Evolutionary conservation across 352 stramenopile genomes (phyloP).

Genomic region (Phytophthora quininea): DNA sequence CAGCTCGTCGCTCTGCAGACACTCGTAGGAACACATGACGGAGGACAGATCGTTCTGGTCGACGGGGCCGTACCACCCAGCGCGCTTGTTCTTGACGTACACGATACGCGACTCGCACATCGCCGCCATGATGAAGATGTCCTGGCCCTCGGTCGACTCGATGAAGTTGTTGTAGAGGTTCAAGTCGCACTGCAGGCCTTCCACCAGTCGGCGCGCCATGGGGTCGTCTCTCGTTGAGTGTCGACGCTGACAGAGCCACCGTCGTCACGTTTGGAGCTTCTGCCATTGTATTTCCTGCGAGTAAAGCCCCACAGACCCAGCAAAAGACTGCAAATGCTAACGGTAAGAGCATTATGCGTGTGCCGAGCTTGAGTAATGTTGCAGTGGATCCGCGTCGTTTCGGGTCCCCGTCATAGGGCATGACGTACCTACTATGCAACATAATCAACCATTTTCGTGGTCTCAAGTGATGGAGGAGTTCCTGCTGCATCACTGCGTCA

Average conservation of each 20-base stretch:
- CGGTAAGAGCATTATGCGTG: background rate
- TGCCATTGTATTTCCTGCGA: background rate
- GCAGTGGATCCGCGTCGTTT: constrained; percentile 17
- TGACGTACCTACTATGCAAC: constrained; percentile 9
- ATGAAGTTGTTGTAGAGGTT: constrained; percentile 60
- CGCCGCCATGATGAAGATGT: constrained; percentile 77
- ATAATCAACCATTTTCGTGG: constrained; percentile 10
- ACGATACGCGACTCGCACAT: constrained; percentile 80
- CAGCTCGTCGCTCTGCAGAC: constrained; percentile 77
- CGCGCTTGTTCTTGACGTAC: constrained; percentile 64
- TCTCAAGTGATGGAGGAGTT: constrained; percentile 72
- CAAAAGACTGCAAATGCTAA: background rate
- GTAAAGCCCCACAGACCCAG: background rate
- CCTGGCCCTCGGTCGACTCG: constrained; percentile 56
- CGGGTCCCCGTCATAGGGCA: background rate
- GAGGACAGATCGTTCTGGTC: constrained; percentile 70
- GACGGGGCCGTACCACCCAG: constrained; percentile 65
- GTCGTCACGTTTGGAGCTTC: constrained; percentile 18
- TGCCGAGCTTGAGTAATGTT: background rate
- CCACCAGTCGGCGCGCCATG: constrained; percentile 30
- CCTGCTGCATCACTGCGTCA: constrained; percentile 73
- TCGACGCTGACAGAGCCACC: constrained; percentile 2
- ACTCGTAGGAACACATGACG: constrained; percentile 89
- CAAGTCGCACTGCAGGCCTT: constrained; percentile 52
- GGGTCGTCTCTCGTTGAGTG: constrained; percentile 12